Evolutionary conservation across 768 basidiomycete species (phyloP), one percentile per base, ranked within the genome.

Genomic region (Phaffia australis): DNA sequence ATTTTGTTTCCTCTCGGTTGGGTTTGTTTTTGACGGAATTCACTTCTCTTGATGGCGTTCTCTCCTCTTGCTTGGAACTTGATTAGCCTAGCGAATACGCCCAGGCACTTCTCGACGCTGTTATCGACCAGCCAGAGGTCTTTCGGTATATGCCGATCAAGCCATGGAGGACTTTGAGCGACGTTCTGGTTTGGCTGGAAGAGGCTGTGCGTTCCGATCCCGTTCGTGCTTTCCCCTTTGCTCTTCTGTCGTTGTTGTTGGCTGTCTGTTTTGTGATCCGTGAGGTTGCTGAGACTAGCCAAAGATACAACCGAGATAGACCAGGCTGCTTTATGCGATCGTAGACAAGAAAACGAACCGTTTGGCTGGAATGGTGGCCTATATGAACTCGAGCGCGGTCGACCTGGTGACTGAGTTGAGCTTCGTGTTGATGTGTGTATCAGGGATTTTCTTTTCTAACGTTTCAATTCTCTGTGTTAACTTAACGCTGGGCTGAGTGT

Each of bases 281-380:
- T 51, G 6, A 29, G 14, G 16, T n/a, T n/a, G n/a, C n/a, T n/a
- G n/a, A n/a, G n/a, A n/a, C n/a, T n/a, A n/a, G n/a, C n/a, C n/a
- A n/a, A n/a, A n/a, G n/a, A n/a, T n/a, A 15, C 35, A n/a, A 21
- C 50, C 49, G 18, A 6, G 3, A 35, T n/a, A 68, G 67, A 21
- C 56, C n/a, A 18, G 23, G 19, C 11, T 68, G 23, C 47, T 57
- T 35, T 59, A 50, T 30, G 67, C 55, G 35, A 68, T 68, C 23
- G 32, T 23, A 30, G 56, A 68, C 47, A 47, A 35, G 32, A 68
- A 68, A 14, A 18, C 19, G n/a, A n/a, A n/a, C n/a, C 35, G 48
- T 21, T 16, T 68, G 48, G 61, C 67, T 1, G 67, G 67, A 4
- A 56, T 64, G 56, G 52, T 63, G n/a, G 29, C 54, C 48, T 62